These are phyloP conservation scores for Capsella rubella DNA, from an alignment of 441 rosid species.

Conservation along the genomic window DNA sequence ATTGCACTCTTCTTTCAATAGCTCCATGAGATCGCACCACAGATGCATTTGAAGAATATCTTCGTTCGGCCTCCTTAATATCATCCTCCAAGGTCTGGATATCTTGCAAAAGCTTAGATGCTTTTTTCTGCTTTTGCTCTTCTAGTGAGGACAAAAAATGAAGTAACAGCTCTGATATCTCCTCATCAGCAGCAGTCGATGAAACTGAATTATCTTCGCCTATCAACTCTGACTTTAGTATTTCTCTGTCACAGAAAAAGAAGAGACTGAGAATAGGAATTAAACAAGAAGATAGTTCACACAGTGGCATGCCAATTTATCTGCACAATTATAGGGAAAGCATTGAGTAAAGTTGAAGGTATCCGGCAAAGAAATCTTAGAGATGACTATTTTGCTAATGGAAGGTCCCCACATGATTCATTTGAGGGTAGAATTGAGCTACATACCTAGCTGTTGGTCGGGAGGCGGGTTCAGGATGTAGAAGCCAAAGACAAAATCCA, in stretches of 20 bases:
- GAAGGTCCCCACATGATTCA: not conserved
- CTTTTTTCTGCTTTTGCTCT: slow-evolving; percentile 65
- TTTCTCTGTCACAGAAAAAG: slow-evolving; percentile 60
- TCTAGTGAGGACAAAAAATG: slow-evolving; percentile 62
- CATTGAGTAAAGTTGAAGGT: not conserved
- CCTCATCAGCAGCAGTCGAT: slow-evolving; percentile 53
- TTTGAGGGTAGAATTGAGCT: slow-evolving; percentile 17
- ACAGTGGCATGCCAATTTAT: slow-evolving; percentile 16
- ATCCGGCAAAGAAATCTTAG: slow-evolving; percentile 17
- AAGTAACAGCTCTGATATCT: slow-evolving; percentile 62
- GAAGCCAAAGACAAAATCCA: slow-evolving; percentile 90
- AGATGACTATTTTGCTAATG: slow-evolving; percentile 9
- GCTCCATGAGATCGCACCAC: slow-evolving; percentile 45
- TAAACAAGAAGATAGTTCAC: slow-evolving; percentile 27
- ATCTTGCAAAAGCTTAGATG: slow-evolving; percentile 60
- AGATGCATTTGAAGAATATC: slow-evolving; percentile 49
- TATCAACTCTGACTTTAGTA: slow-evolving; percentile 71
- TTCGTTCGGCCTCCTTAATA: slow-evolving; percentile 67
- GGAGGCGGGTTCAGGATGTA: slow-evolving; percentile 75
- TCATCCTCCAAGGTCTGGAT: slow-evolving; percentile 69
- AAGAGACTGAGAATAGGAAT: slow-evolving; percentile 33
- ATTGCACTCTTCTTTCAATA: slow-evolving; percentile 45
- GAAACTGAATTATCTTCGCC: slow-evolving; percentile 42
- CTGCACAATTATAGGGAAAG: slow-evolving; percentile 11
- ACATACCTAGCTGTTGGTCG: slow-evolving; percentile 82